Percentiles rank a stretch among this genome's conserved stretches.
Evolutionary conservation across 495 filamentous ascomycete species (phyloP).

Genomic region (Neurospora discreta): DNA sequence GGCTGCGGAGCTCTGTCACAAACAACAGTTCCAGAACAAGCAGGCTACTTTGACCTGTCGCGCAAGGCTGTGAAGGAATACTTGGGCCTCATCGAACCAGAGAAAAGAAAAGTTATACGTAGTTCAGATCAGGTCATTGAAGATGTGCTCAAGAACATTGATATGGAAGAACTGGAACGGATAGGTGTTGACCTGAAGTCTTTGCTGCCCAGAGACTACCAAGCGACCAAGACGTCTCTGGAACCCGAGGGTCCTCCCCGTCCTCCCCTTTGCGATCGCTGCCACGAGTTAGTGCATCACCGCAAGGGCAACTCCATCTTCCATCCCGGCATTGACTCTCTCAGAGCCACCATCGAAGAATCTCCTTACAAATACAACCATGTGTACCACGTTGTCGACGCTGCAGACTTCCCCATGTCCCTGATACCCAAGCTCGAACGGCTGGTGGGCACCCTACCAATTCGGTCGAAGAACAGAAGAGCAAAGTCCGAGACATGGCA

Average conservation of each 20-base stretch:
- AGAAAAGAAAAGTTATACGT: constrained; percentile 11
- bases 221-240: background rate
- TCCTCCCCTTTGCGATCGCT: constrained; percentile 67
- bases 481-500: constrained; percentile 50
- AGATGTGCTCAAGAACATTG: constrained; percentile 27
- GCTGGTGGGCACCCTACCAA: constrained; percentile 47
- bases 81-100: constrained; percentile 19
- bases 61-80: constrained; percentile 42
- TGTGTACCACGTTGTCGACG: constrained; percentile 95
- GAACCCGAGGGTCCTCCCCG: background rate
- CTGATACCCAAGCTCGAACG: constrained; percentile 50
- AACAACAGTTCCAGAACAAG: constrained; percentile 49
- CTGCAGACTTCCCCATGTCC: constrained; percentile 93
- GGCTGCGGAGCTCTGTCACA: constrained; percentile 87
- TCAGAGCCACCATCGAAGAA: constrained; percentile 71
- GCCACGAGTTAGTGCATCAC: constrained; percentile 71
- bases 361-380: constrained; percentile 83
- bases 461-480: constrained; percentile 67
- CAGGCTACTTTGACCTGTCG: constrained; percentile 62
- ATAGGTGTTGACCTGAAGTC: constrained; percentile 31
- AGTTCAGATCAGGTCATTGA: constrained; percentile 25
- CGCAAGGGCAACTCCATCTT: constrained; percentile 53
- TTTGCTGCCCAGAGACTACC: constrained; percentile 8
- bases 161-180: constrained; percentile 29
- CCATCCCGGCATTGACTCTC: constrained; percentile 66